Evolutionary conservation across 495 filamentous ascomycete genomes (phyloP), one percentile per base, ranked within the genome.

Genomic region (Penicillium goetzii): DNA sequence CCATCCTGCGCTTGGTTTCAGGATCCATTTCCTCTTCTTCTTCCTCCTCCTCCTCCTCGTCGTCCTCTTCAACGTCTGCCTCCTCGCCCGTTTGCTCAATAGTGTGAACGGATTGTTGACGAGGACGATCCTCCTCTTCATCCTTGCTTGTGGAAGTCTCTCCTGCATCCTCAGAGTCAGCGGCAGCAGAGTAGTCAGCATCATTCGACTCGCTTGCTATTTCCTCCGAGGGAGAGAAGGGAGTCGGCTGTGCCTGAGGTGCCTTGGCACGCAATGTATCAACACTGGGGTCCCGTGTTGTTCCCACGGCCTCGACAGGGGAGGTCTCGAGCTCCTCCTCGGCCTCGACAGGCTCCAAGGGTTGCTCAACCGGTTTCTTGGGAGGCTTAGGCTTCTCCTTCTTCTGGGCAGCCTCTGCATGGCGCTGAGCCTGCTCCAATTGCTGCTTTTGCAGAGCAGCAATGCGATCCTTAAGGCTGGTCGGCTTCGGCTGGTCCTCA

Each of bases 401-500:
- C 79, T 90, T 94, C 51, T 91, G 88, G 15, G 82, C 81, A 10
- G 86, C 86, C 36, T 94, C 92, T 17, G 90, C 90, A 76, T 92
- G 89, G 55, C 93, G 86, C 57, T 86, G 81, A 36, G 92, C 89
- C 65, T 93, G 90, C 69, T 97, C 94, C 73, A 90, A 78, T 72
- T 98, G 95, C 71, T 98, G 93, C 72, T 92, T 94, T 73, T 99
- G 95, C 12, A 99, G 80, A 50, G 96, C 78, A 17, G 95, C 95
- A 76, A 98, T 96, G 25, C 95, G 81, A 62, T 99, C 95, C 74
- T 98, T 99, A 63, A 99, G 76, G 65, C 89, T 97, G 59, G 90
- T 90, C 17, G 93, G 92, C 76, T 97, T 95, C 2, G 93, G 92
- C 69, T 90, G 86, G 51, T 92, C 90, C 61, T 92, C 90, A 19